Percentiles rank a stretch among this genome's conserved stretches.
These are phyloP conservation scores for Trypanosoma lewisi DNA, from an alignment of 208 protist species.

Conservation along the genomic window DNA sequence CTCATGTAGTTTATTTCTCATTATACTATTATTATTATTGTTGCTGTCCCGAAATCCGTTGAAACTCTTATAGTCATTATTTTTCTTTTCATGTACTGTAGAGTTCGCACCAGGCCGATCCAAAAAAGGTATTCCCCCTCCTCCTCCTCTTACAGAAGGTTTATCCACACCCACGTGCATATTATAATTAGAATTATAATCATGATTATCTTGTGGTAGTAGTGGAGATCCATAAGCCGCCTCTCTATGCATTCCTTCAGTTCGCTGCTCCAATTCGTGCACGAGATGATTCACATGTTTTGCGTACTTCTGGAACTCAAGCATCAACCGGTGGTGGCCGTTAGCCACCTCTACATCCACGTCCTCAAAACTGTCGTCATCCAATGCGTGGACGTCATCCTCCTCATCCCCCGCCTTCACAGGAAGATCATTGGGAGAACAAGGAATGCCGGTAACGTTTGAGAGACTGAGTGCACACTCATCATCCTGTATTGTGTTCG, in stretches of 20 bases:
- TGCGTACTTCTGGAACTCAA: constrained; percentile 65
- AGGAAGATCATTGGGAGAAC: background rate
- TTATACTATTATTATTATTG: background rate
- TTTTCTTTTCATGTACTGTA: no score
- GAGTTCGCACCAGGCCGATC: no score
- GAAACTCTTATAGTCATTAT: no score
- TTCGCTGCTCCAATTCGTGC: constrained; percentile 47
- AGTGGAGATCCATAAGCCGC: background rate
- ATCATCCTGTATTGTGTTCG: no score
- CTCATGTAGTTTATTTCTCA: background rate
- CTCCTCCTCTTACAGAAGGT: background rate
- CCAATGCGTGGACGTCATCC: background rate
- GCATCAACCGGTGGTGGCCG: constrained; percentile 59
- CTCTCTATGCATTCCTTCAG: constrained; percentile 9
- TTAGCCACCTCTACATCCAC: constrained; percentile 69
- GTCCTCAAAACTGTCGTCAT: constrained; percentile 47
- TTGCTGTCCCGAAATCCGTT: no score
- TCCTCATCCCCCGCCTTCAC: background rate
- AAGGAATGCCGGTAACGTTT: no score
- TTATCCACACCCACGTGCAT: no score
- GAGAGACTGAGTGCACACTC: no score
- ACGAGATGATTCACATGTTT: constrained; percentile 56
- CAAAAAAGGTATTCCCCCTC: no score
- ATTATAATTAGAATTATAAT: no score
- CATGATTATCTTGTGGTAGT: background rate